A percentile compares a stretch with the other conserved stretches of the same genome.
These are phyloP conservation scores for Filobasidium wieringae DNA, from an alignment of 768 basidiomycete genomes.

Conservation along the genomic window DNA sequence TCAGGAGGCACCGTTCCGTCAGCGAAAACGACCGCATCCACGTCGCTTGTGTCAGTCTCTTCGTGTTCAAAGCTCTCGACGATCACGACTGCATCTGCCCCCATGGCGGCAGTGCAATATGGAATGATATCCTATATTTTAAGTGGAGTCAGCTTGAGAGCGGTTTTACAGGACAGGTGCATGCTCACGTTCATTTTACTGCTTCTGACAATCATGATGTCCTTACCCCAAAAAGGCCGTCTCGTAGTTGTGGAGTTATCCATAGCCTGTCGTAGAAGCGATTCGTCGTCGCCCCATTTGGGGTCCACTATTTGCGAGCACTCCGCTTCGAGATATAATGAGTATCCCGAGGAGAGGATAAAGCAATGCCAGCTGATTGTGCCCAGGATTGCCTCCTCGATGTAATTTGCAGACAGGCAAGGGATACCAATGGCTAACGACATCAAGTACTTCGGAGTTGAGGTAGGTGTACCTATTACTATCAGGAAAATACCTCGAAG, in stretches of 20 bases:
- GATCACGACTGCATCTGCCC: conserved; percentile 49
- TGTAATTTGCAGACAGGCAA: conserved; percentile 55
- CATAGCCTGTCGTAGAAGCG: not conserved
- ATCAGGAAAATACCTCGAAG: conserved; percentile 27
- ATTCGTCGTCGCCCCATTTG: conserved; percentile 43
- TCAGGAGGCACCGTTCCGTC: conserved; percentile 1
- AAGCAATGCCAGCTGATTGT: conserved; percentile 49
- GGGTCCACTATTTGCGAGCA: conserved; percentile 46
- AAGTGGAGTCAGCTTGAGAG: not conserved
- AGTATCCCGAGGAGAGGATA: conserved; percentile 49
- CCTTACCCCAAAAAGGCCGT: conserved; percentile 4
- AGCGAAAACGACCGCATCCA: conserved; percentile 9
- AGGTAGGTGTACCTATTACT: conserved; percentile 42
- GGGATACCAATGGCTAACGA: conserved; percentile 80
- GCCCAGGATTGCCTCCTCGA: conserved; percentile 8
- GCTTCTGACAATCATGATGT: not conserved
- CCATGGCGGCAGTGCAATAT: conserved; percentile 65
- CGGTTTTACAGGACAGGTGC: conserved; percentile 25
- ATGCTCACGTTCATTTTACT: not conserved
- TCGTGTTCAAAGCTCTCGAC: conserved; percentile 5
- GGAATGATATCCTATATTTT: conserved; percentile 42
- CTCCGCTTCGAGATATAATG: conserved; percentile 41
- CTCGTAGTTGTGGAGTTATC: not conserved
- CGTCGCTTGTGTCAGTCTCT: conserved; percentile 13
- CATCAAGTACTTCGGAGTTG: conserved; percentile 67